Percentiles rank a stretch among this genome's conserved stretches.
Evolutionary conservation across 2,329 filamentous ascomycete genomes (phyloP).

Genomic region (Dactylellina cionopaga): DNA sequence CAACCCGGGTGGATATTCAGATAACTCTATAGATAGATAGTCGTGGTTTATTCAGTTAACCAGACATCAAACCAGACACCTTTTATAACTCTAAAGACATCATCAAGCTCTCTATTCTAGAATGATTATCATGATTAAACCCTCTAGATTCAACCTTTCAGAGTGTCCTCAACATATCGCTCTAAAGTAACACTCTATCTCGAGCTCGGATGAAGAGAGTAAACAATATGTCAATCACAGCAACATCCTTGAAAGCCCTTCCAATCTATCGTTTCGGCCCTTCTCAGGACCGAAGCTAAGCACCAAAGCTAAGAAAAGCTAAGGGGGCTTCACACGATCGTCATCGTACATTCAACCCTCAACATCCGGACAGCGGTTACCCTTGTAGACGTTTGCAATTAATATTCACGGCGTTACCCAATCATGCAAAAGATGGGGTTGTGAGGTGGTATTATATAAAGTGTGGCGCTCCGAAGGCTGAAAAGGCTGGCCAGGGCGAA

Average conservation of each 20-base stretch:
- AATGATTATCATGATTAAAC: too few relatives aligned
- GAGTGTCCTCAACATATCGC: too few relatives aligned
- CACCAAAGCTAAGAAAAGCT: constrained; percentile 6
- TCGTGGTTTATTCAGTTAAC: too few relatives aligned
- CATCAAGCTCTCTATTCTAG: too few relatives aligned
- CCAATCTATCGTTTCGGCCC: neutral
- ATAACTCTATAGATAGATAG: too few relatives aligned
- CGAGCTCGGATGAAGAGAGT: neutral
- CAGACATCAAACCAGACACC: too few relatives aligned
- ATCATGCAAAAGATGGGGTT: constrained; percentile 10
- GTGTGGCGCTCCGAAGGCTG: constrained; percentile 38
- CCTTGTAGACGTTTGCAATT: constrained; percentile 4
- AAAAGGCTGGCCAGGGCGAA: constrained; percentile 21
- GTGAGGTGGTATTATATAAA: constrained; percentile 39
- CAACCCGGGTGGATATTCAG: too few relatives aligned
- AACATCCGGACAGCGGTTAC: neutral
- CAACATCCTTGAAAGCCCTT: neutral
- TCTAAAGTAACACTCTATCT: neutral
- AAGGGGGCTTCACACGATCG: constrained; percentile 18
- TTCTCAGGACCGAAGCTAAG: constrained; percentile 6
- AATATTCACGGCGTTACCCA: constrained; percentile 16
- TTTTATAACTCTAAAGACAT: too few relatives aligned
- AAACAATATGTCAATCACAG: constrained; percentile 35
- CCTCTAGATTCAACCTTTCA: too few relatives aligned
- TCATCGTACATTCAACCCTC: constrained; percentile 39